phyloP scores from a whole-genome alignment of 2,329 filamentous ascomycete genomes.

The Periconia sp. region DNA sequence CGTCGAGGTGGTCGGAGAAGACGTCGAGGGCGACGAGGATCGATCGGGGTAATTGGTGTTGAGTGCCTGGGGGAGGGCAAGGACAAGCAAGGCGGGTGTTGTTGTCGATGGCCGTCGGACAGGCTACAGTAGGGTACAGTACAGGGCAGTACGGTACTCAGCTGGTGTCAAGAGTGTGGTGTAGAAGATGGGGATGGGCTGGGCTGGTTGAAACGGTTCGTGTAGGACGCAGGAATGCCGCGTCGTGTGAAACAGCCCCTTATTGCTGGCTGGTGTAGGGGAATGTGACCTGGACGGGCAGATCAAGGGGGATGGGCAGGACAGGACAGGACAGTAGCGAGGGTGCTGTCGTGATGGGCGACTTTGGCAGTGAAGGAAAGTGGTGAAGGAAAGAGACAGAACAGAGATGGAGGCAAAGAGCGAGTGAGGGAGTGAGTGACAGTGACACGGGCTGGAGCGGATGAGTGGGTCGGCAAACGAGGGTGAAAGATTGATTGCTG shows the following conservation, averaged over 20 bases:
- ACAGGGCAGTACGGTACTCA: background rate
- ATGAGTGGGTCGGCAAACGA: too few relatives aligned
- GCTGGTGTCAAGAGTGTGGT: background rate
- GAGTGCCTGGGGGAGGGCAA: too few relatives aligned
- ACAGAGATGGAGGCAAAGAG: background rate
- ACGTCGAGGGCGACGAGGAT: too few relatives aligned
- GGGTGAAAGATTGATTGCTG: conserved; percentile 1
- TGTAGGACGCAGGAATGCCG: conserved; percentile 38
- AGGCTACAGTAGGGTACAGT: background rate
- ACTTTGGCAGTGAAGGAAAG: background rate
- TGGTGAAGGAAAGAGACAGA: background rate
- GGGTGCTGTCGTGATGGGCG: conserved; percentile 11
- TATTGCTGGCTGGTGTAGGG: conserved; percentile 23
- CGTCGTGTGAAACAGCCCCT: conserved; percentile 38
- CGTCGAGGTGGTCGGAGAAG: conserved; percentile 1
- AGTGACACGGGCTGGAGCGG: too few relatives aligned
- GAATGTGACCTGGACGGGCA: conserved; percentile 24
- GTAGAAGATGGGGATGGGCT: conserved; percentile 12
- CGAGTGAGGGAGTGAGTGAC: background rate
- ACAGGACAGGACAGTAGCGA: conserved; percentile 1
- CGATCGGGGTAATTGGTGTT: too few relatives aligned
- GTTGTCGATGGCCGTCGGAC: background rate
- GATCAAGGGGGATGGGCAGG: conserved; percentile 8
- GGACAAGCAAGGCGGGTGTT: conserved; percentile 8
- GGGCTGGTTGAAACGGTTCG: conserved; percentile 40